Evolutionary conservation across 768 basidiomycete genomes (phyloP).

Genomic region (Tricholoma sp.): DNA sequence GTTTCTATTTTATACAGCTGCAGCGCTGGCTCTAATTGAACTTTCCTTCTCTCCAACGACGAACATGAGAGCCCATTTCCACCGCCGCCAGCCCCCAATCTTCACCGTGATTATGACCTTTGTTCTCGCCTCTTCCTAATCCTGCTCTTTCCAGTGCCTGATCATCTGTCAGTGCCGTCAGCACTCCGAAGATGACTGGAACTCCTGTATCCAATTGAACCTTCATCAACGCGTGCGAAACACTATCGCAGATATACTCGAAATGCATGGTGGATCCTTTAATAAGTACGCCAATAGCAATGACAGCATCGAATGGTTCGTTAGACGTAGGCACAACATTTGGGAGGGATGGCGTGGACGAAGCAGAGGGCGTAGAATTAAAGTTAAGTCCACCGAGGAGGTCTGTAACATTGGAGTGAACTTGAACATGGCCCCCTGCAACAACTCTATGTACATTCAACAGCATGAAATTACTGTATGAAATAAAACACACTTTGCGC

Average conservation of each 20-base stretch:
- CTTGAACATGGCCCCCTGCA: slow-evolving; percentile 79
- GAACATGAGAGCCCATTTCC: slow-evolving; percentile 75
- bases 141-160: slow-evolving; percentile 96
- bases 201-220: slow-evolving; percentile 91
- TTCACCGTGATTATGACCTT: slow-evolving; percentile 96
- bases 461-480: slow-evolving; percentile 2
- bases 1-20: slow-evolving; percentile 5
- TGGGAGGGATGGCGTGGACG: slow-evolving; percentile 47
- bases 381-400: slow-evolving; percentile 65
- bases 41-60: slow-evolving; percentile 66
- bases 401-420: slow-evolving; percentile 73
- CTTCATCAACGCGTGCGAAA: slow-evolving; percentile 91
- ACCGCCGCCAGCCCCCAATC: slow-evolving; percentile 98
- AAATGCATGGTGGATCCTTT: slow-evolving; percentile 99
- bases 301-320: slow-evolving; percentile 88
- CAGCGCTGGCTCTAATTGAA: slow-evolving; percentile 36
- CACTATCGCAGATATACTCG: slow-evolving; percentile 95
- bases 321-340: slow-evolving; percentile 32
- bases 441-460: slow-evolving; percentile 60
- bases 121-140: slow-evolving; percentile 58
- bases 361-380: slow-evolving; percentile 38
- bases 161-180: slow-evolving; percentile 89
- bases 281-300: slow-evolving; percentile 97
- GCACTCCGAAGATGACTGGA: slow-evolving; percentile 94
- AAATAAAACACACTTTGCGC: slow-evolving; percentile 59